Conservation (phyloP, 176 grass and related monocot species). For the Oryza australiensis region DNA sequence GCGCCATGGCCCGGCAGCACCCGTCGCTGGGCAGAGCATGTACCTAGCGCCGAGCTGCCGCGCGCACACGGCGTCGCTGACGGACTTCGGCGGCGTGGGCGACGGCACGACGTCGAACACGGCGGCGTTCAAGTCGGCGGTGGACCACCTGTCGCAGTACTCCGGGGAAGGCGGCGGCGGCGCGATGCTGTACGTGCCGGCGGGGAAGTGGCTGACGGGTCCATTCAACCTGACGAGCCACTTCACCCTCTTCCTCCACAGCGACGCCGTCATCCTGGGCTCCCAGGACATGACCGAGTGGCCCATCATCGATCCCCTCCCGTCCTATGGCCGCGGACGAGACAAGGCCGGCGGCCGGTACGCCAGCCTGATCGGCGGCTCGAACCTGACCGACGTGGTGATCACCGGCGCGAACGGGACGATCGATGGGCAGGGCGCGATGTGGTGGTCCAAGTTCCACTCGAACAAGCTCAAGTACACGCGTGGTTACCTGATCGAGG, state of each 20-base stretch:
- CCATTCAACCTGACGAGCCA: slow-evolving; percentile 93
- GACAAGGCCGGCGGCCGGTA: slow-evolving; percentile 73
- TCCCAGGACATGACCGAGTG: slow-evolving; percentile 72
- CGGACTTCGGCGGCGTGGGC: slow-evolving; percentile 75
- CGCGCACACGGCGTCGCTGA: slow-evolving; percentile 62
- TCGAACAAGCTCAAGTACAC: slow-evolving; percentile 90
- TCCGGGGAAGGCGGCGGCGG: slow-evolving; percentile 49
- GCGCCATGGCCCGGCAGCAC: neutral
- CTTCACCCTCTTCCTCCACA: slow-evolving; percentile 87
- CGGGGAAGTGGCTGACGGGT: slow-evolving; percentile 85
- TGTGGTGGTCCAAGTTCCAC: slow-evolving; percentile 94
- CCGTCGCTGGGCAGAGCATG: slow-evolving; percentile 33
- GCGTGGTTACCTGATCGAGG: slow-evolving; percentile 74
- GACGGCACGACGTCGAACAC: slow-evolving; percentile 87
- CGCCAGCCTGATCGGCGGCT: slow-evolving; percentile 83
- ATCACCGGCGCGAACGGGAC: slow-evolving; percentile 89
- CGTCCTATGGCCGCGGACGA: slow-evolving; percentile 82
- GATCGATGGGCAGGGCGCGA: slow-evolving; percentile 75
- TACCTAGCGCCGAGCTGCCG: slow-evolving; percentile 70
- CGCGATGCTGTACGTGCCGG: slow-evolving; percentile 76
- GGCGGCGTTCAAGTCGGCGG: slow-evolving; percentile 71
- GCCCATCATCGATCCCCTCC: slow-evolving; percentile 78
- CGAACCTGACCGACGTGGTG: slow-evolving; percentile 73
- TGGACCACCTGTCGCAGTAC: slow-evolving; percentile 76
- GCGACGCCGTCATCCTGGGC: slow-evolving; percentile 69